Percentiles rank a stretch among this genome's conserved stretches.
Evolutionary conservation across 2,329 filamentous ascomycete species (phyloP).

Genomic region (Aspergillus pseudoglaucus): DNA sequence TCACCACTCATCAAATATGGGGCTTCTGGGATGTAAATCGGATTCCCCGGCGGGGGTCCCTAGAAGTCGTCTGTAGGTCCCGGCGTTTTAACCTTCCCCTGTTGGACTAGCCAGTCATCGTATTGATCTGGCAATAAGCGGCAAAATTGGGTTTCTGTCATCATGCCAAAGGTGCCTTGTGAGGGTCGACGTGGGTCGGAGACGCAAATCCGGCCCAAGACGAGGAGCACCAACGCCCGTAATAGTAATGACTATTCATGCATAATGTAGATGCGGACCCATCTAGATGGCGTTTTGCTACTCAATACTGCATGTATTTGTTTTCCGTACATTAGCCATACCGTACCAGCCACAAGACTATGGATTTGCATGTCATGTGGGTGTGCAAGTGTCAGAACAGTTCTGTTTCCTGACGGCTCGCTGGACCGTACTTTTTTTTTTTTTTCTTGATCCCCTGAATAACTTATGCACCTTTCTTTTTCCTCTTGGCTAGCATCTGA

Average conservation of each 20-base stretch:
- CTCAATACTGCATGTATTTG: slow-evolving; percentile 13
- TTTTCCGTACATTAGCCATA: slow-evolving; percentile 19
- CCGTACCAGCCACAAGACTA: slow-evolving; percentile 13
- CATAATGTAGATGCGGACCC: slow-evolving; percentile 7
- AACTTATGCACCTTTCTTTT: neutral
- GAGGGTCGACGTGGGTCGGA: neutral
- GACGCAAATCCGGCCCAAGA: neutral
- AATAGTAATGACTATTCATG: slow-evolving; percentile 7
- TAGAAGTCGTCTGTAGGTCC: neutral
- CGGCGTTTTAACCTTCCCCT: neutral
- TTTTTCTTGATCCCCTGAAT: neutral
- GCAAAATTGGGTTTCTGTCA: neutral
- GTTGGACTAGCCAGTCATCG: neutral
- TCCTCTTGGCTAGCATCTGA: neutral
- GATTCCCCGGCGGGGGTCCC: neutral
- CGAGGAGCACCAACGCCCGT: neutral
- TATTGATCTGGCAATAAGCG: neutral
- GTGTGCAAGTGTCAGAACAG: neutral
- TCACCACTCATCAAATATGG: neutral
- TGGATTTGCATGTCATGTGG: slow-evolving; percentile 2
- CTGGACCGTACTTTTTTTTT: neutral
- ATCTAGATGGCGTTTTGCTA: slow-evolving; percentile 4
- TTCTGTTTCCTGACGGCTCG: neutral
- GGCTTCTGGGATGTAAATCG: neutral
- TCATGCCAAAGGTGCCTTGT: neutral